Evolutionary conservation across 1,284 basidiomycete genomes (phyloP).

Genomic region (Pseudozyma sp.): DNA sequence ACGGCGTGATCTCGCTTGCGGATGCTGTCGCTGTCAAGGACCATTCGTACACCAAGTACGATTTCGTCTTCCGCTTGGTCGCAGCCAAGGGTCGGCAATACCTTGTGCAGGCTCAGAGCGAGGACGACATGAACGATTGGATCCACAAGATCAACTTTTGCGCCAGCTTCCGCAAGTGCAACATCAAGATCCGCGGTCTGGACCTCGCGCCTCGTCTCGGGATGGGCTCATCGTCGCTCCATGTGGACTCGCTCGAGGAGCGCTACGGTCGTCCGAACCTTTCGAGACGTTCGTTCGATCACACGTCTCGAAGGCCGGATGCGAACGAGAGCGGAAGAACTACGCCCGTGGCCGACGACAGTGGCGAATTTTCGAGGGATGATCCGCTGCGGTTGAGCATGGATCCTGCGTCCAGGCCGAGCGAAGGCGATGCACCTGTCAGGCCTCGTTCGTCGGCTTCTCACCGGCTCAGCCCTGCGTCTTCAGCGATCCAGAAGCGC

Average conservation of each 20-base stretch:
- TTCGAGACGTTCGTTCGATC: slow-evolving; percentile 28
- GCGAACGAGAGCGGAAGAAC: slow-evolving; percentile 31
- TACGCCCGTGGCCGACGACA: slow-evolving; percentile 26
- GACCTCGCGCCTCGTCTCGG: slow-evolving; percentile 46
- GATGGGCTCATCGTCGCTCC: slow-evolving; percentile 53
- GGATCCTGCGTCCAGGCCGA: slow-evolving; percentile 18
- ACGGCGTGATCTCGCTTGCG: slow-evolving; percentile 82
- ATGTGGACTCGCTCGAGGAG: slow-evolving; percentile 52
- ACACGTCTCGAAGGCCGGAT: slow-evolving; percentile 8
- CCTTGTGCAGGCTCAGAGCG: slow-evolving; percentile 80
- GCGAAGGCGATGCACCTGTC: slow-evolving; percentile 21
- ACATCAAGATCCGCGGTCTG: slow-evolving; percentile 82
- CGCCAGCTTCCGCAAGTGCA: slow-evolving; percentile 86
- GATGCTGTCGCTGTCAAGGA: slow-evolving; percentile 63
- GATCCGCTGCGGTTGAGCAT: slow-evolving; percentile 11
- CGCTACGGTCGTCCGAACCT: slow-evolving; percentile 17
- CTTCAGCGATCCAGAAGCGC: slow-evolving; percentile 39
- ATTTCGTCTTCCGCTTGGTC: slow-evolving; percentile 82
- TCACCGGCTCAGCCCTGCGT: slow-evolving; percentile 30
- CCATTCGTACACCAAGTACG: slow-evolving; percentile 72
- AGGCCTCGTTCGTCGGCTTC: slow-evolving; percentile 45
- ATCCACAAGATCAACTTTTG: slow-evolving; percentile 93
- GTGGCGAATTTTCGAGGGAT: slow-evolving; percentile 23
- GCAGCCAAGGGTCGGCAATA: slow-evolving; percentile 76
- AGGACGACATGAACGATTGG: slow-evolving; percentile 88